Base-by-base conservation (phyloP, 108 stramenopile genomes). In the Aureococcus anophagefferens region DNA sequence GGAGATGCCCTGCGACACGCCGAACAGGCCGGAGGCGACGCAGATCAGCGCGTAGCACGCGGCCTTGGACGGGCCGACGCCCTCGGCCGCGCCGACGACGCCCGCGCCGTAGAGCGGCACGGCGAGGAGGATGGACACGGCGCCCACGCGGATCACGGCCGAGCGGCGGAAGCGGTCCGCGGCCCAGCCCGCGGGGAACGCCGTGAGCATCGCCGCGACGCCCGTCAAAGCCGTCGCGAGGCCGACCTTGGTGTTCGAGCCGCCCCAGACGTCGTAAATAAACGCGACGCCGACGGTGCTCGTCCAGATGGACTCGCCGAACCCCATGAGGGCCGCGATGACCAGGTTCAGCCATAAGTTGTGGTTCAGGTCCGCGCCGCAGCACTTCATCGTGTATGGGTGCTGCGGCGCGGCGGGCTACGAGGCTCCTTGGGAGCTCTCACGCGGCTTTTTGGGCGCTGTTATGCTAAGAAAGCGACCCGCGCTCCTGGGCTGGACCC, bases 161-260 rank as follows among this genome's bases (percentile, higher is more conserved):
- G 51, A 18, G 1, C 51, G 17, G 17, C 25, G 0, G 3, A 25
- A 25, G 7, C 25, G 4, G 25, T 59, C 51, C 21, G 51, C 51
- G 25, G 51, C 51, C 21, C 25, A 59, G 51, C 51, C 51, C 84
- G 62, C 76, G 11, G 89, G 89, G 70, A 89, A 51, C 0, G 89
- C 86, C 28, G 81, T 73, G 13, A 86, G 7, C 17, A 89, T 62
- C 29, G 71, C 67, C 9, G 86, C 75, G 35, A 89, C 34, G 0
- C 89, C 89, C 45, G 76, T 71, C 36, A 82, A 81, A 0, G 84
- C 86, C 76, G 87, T 86, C 62, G 82, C 82, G 70, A 82, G 46
- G 31, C 89, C 89, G 9, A 89, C 79, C 11, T 77, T 77, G 5
- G 73, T 68, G 71, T 89, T 89, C 32, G 51, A 25, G 3, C 25